These are phyloP conservation scores for Blastobotrys robertii DNA, from an alignment of 805 yeast genomes.

Conservation along the genomic window DNA sequence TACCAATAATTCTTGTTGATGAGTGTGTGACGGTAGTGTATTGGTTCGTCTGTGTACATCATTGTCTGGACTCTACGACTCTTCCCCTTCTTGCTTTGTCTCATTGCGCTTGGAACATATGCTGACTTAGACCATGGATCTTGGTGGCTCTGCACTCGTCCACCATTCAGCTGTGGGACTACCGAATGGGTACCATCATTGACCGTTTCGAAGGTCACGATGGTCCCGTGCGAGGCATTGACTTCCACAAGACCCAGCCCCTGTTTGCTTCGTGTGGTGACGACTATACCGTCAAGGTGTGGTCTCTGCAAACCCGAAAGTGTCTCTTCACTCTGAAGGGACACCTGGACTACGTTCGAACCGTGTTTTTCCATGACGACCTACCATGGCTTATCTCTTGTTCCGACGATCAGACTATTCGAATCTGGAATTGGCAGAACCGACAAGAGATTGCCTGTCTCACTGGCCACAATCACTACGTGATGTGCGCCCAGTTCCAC, in stretches of 20 bases:
- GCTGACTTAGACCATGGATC: conserved; percentile 70
- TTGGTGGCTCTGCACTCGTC: conserved; percentile 90
- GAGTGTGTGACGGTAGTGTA: no score
- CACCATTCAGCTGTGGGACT: conserved; percentile 99
- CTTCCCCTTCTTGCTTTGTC: no score
- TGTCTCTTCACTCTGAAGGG: conserved; percentile 87
- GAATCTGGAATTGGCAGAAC: conserved; percentile 99
- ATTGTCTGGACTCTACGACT: no score
- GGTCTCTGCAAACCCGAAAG: conserved; percentile 89
- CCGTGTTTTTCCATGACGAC: conserved; percentile 89
- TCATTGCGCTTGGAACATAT: no score
- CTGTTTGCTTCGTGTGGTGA: conserved; percentile 96
- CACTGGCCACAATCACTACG: conserved; percentile 97
- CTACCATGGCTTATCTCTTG: conserved; percentile 95
- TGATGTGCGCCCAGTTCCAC: conserved; percentile 96
- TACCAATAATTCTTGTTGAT: no score
- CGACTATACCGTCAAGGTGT: conserved; percentile 87
- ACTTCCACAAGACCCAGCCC: conserved; percentile 97
- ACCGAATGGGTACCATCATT: conserved; percentile 95
- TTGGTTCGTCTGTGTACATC: no score
- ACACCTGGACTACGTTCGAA: conserved; percentile 90
- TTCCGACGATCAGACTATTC: conserved; percentile 95
- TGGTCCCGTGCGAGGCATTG: conserved; percentile 94
- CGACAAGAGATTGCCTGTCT: conserved; percentile 93
- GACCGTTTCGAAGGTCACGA: conserved; percentile 97